A percentile compares a stretch with the other conserved stretches of the same genome.
These are phyloP conservation scores for Aspergillus japonicus DNA, from an alignment of 2,329 filamentous ascomycete genomes.

Conservation along the genomic window DNA sequence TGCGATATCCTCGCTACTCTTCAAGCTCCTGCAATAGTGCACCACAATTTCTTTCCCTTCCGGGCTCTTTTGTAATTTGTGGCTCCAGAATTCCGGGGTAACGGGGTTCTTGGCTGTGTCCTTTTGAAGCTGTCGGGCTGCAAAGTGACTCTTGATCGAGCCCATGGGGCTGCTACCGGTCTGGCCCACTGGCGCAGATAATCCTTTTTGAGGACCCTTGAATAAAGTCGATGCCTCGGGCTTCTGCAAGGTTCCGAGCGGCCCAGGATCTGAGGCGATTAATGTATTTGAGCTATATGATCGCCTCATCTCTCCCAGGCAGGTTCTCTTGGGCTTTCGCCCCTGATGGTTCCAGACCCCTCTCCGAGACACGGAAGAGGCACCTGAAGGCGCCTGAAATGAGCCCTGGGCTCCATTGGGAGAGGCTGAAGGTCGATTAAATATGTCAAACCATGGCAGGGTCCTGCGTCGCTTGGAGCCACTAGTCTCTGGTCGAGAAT, in stretches of 20 bases:
- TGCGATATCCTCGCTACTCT: constrained; percentile 65
- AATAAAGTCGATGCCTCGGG: not conserved
- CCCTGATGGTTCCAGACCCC: not conserved
- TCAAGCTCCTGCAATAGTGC: constrained; percentile 71
- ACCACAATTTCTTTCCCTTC: constrained; percentile 60
- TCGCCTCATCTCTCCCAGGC: not conserved
- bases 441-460: not conserved
- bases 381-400: not conserved
- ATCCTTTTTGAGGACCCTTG: not conserved
- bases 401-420: not conserved
- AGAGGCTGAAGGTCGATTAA: not conserved
- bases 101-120: not conserved
- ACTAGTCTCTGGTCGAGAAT: not conserved
- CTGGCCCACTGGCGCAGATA: not conserved
- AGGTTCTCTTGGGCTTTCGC: not conserved
- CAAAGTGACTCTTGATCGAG: not conserved
- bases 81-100: constrained; percentile 32
- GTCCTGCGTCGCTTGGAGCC: not conserved
- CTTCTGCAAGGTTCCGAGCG: not conserved
- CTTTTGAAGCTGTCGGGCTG: not conserved
- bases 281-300: not conserved
- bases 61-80: constrained; percentile 47
- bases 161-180: not conserved
- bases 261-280: not conserved
- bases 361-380: not conserved